Percentiles rank a stretch among this genome's conserved stretches.
These are phyloP conservation scores for Didymella exigua DNA, from an alignment of 2,329 filamentous ascomycete genomes.

Conservation along the genomic window DNA sequence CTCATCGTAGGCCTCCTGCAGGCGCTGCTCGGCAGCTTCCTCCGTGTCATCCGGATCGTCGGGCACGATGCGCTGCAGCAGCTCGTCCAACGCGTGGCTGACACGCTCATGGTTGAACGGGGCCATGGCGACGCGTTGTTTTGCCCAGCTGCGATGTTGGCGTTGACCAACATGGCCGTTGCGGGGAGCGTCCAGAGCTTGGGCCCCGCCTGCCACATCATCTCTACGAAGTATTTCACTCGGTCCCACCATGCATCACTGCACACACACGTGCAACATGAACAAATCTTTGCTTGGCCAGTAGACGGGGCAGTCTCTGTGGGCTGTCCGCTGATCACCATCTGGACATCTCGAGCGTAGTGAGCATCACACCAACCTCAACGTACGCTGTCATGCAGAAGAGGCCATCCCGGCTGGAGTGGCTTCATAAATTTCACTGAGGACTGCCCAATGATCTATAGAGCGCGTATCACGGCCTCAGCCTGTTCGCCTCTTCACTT, in stretches of 20 bases:
- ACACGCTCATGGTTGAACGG: constrained; percentile 63
- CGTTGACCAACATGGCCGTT: constrained; percentile 11
- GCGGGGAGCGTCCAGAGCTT: constrained; percentile 9
- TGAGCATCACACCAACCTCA: neutral
- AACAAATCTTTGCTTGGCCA: neutral
- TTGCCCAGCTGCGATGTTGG: constrained; percentile 2
- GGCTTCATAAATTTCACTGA: too few species aligned
- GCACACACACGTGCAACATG: too few species aligned
- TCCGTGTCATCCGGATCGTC: constrained; percentile 69
- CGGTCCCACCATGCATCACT: neutral
- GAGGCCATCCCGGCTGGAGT: too few species aligned
- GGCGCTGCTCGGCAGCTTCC: constrained; percentile 69
- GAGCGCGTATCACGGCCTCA: neutral
- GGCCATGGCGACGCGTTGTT: constrained; percentile 41
- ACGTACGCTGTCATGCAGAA: neutral
- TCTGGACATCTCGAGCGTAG: neutral
- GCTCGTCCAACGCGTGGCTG: constrained; percentile 76
- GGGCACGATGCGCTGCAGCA: constrained; percentile 77
- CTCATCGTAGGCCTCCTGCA: constrained; percentile 64
- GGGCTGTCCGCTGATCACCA: too few species aligned
- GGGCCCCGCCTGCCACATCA: constrained; percentile 2
- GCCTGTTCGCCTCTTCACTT: neutral
- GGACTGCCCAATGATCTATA: too few species aligned
- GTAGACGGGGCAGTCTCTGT: too few species aligned
- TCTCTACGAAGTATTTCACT: too few species aligned